phyloP scores from a whole-genome alignment of 2,329 filamentous ascomycete species.

The Trichoderma sp. region DNA sequence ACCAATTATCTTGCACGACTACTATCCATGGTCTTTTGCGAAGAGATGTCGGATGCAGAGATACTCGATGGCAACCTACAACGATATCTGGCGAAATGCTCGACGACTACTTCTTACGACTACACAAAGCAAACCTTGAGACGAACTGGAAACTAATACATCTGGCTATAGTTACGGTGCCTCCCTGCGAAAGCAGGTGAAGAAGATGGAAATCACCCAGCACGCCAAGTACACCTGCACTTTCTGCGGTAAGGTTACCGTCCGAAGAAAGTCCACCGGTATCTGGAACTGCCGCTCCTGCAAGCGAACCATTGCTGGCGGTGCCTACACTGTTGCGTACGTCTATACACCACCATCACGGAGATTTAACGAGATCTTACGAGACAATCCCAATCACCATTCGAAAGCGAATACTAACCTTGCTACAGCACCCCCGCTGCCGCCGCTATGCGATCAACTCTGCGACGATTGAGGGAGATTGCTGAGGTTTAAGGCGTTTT shows the following conservation, averaged over 20 bases:
- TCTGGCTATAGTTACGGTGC: slow-evolving; percentile 81
- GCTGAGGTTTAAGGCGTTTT: slow-evolving; percentile 76
- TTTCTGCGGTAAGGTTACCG: slow-evolving; percentile 97
- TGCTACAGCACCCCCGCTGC: slow-evolving; percentile 79
- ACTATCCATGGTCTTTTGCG: neutral
- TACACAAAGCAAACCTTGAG: neutral
- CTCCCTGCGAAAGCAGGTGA: slow-evolving; percentile 92
- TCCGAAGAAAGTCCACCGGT: slow-evolving; percentile 87
- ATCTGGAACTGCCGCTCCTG: slow-evolving; percentile 98
- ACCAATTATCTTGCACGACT: neutral
- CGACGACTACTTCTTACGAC: neutral
- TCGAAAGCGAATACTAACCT: slow-evolving; percentile 36
- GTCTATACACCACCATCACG: slow-evolving; percentile 49
- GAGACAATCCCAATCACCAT: neutral
- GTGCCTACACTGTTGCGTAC: slow-evolving; percentile 96
- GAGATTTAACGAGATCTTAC: neutral
- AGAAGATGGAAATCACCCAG: slow-evolving; percentile 99
- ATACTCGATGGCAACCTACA: neutral
- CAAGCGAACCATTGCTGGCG: slow-evolving; percentile 75
- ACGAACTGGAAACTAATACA: slow-evolving; percentile 24
- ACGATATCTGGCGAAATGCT: neutral
- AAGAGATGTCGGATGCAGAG: neutral
- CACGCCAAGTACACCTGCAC: slow-evolving; percentile 97
- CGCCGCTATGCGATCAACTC: slow-evolving; percentile 91
- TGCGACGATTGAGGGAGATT: slow-evolving; percentile 96